Evolutionary conservation across 2,329 filamentous ascomycete species (phyloP).

Genomic region (Diaporthe vaccinii): DNA sequence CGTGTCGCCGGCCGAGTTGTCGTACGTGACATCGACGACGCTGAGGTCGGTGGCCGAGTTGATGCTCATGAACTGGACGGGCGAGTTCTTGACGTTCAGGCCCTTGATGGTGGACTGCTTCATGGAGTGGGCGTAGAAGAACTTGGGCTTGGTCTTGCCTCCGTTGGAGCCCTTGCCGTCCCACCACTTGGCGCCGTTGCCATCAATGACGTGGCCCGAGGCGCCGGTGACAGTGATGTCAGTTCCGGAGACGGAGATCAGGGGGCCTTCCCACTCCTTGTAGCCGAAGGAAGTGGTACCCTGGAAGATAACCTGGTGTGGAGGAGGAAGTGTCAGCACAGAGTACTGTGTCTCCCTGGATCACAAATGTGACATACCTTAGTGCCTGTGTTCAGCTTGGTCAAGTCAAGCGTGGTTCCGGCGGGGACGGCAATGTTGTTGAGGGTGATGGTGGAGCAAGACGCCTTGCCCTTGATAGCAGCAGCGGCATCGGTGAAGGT

Average conservation of each 20-base stretch:
- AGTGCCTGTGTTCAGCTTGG: slow-evolving; percentile 50
- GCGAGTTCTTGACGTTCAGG: slow-evolving; percentile 57
- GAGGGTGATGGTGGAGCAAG: slow-evolving; percentile 55
- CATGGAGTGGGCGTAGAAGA: slow-evolving; percentile 64
- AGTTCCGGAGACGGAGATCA: slow-evolving; percentile 42
- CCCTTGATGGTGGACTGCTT: slow-evolving; percentile 54
- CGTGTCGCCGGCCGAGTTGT: slow-evolving; percentile 54
- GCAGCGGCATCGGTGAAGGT: slow-evolving; percentile 65
- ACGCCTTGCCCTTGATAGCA: slow-evolving; percentile 60
- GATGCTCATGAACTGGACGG: slow-evolving; percentile 58
- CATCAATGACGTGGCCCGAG: slow-evolving; percentile 43
- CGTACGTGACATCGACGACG: slow-evolving; percentile 53
- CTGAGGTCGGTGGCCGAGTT: slow-evolving; percentile 52
- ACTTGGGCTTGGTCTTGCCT: slow-evolving; percentile 56
- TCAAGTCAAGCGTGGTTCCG: slow-evolving; percentile 53
- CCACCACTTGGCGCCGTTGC: slow-evolving; percentile 44
- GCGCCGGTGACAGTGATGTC: slow-evolving; percentile 45
- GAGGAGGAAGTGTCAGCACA: not conserved
- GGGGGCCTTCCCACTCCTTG: slow-evolving; percentile 73
- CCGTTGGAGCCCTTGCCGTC: slow-evolving; percentile 54
- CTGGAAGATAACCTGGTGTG: slow-evolving; percentile 49
- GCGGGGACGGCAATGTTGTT: slow-evolving; percentile 53
- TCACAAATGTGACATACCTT: slow-evolving; percentile 42
- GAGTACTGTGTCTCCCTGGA: not conserved
- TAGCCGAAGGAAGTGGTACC: slow-evolving; percentile 56